Evolutionary conservation across 2,329 filamentous ascomycete genomes (phyloP), one percentile per base, ranked within the genome.

Genomic region (Arthroderma sp.): DNA sequence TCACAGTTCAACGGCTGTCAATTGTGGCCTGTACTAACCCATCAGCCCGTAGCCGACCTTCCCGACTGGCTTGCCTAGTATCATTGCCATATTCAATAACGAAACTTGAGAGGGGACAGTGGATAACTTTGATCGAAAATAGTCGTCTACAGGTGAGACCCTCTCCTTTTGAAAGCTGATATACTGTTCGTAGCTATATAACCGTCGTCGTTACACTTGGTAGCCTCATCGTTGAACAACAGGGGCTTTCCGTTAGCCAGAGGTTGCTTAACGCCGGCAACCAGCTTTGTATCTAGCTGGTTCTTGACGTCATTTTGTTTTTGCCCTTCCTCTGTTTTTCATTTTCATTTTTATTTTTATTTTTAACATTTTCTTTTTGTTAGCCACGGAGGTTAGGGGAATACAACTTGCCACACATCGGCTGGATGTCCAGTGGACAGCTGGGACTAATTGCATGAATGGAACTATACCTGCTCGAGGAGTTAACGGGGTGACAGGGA

Each of bases 21-120:
- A 13, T 1, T n/a, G 19, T 7, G 4, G 5, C 15, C 3, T 15
- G n/a, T 35, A 54, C 51, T 54, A 19, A 67, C 65, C 56, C 62
- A 64, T 67, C 15, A 66, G 57, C 23, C 66, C 66, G 23, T 64
- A 58, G 2, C 65, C 66, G 53, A 64, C 65, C 31, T 61, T 59
- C 6, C 61, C 62, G 9, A 66, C 62, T 23, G 58, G 56, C 52
- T 66, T 66, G 59, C 63, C 64, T 43, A 52, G 59, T 33, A 67
- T 56, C 4, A 33, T 54, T 41, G 56, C 43, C 61, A 61, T 61
- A n/a, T 54, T n/a, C n/a, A n/a, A n/a, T n/a, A n/a, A n/a, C n/a
- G n/a, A n/a, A n/a, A n/a, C n/a, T n/a, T n/a, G n/a, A n/a, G n/a
- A n/a, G n/a, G n/a, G n/a, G n/a, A n/a, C n/a, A n/a, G n/a, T n/a